phyloP scores from a whole-genome alignment of 176 grass and related monocot species.

The Pontederia crassipes region DNA sequence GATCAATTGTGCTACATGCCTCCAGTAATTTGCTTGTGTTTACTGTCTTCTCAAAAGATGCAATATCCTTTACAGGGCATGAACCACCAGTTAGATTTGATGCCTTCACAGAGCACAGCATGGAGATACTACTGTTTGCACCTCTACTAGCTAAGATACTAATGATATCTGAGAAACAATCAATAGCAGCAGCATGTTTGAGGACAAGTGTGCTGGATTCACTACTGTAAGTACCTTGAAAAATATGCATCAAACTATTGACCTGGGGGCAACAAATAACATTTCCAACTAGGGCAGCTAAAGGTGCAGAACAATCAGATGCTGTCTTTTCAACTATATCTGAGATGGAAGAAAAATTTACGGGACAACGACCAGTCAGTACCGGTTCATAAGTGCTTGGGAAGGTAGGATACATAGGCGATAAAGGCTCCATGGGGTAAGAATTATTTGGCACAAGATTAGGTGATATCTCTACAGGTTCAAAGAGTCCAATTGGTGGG shows the following conservation, averaged over 20 bases:
- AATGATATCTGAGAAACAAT: conserved; percentile 80
- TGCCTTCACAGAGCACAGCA: conserved; percentile 62
- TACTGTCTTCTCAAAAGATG: conserved; percentile 68
- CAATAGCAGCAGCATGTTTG: conserved; percentile 66
- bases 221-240: conserved; percentile 64
- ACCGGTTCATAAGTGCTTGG: conserved; percentile 62
- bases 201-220: conserved; percentile 57
- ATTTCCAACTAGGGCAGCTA: conserved; percentile 74
- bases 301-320: conserved; percentile 75
- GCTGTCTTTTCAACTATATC: conserved; percentile 66
- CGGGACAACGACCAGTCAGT: conserved; percentile 77
- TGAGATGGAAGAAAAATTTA: conserved; percentile 73
- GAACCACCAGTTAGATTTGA: conserved; percentile 76
- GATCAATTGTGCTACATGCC: conserved; percentile 72
- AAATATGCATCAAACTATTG: conserved; percentile 87
- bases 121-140: conserved; percentile 64
- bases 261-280: conserved; percentile 99
- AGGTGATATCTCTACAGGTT: conserved; percentile 88
- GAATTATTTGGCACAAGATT: conserved; percentile 57
- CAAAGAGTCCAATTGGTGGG: conserved; percentile 83
- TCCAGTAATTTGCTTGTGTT: conserved; percentile 80
- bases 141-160: conserved; percentile 73
- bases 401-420: conserved; percentile 83
- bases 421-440: conserved; percentile 61
- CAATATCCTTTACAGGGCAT: conserved; percentile 87